Evolutionary conservation across 768 basidiomycete species (phyloP).

Genomic region (Mycena belliarum): DNA sequence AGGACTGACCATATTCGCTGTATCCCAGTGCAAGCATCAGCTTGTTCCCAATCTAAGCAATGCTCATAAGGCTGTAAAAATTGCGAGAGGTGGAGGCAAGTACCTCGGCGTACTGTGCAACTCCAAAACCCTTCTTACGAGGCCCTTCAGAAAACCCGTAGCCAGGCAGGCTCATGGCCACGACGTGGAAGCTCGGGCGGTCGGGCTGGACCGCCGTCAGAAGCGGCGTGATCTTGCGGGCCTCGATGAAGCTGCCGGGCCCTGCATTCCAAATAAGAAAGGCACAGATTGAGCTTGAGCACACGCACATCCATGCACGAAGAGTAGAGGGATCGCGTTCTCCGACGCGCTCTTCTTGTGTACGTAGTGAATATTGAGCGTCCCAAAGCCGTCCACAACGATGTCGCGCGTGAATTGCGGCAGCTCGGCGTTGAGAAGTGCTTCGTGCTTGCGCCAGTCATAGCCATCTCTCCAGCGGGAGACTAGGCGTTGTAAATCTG

Average conservation of each 20-base stretch:
- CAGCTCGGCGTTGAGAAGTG: background rate
- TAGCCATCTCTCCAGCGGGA: background rate
- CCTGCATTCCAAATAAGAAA: conserved; percentile 32
- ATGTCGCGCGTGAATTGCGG: conserved; percentile 1
- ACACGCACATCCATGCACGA: conserved; percentile 17
- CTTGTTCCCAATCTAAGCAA: conserved; percentile 43
- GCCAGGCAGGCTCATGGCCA: conserved; percentile 58
- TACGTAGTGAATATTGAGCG: background rate
- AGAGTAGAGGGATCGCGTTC: background rate
- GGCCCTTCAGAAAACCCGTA: conserved; percentile 63
- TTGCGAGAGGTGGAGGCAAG: background rate
- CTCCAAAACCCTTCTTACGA: conserved; percentile 48
- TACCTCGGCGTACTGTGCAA: conserved; percentile 56
- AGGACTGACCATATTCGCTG: conserved; percentile 43
- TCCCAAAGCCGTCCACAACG: background rate
- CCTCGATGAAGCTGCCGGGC: conserved; percentile 63
- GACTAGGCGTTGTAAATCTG: background rate
- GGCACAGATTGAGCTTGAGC: background rate
- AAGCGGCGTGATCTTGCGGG: conserved; percentile 55
- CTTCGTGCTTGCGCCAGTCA: background rate
- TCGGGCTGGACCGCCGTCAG: conserved; percentile 42
- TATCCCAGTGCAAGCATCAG: conserved; percentile 53
- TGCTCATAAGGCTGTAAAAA: background rate
- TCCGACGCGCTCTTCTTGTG: background rate
- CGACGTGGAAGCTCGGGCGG: conserved; percentile 61